These are phyloP conservation scores for Vigna trinervia DNA, from an alignment of 306 rosid species.

Conservation along the genomic window DNA sequence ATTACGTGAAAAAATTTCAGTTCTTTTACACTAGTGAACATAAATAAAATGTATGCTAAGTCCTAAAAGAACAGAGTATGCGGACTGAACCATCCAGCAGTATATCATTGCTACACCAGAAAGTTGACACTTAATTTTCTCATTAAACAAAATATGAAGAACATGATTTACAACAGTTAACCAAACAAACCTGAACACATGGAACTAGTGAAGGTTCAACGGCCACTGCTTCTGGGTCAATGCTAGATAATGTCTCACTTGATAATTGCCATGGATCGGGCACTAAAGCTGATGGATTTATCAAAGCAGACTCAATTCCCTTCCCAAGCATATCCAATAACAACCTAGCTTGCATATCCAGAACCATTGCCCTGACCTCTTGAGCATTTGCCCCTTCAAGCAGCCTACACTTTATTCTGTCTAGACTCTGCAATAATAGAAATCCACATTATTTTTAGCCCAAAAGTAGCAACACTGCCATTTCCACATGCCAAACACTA, in stretches of 20 bases:
- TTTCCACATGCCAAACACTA: slow-evolving; percentile 8
- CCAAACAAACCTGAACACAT: slow-evolving; percentile 71
- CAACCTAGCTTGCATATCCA: slow-evolving; percentile 99
- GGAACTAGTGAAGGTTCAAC: slow-evolving; percentile 82
- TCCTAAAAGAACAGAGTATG: slow-evolving; percentile 1
- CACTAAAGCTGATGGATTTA: slow-evolving; percentile 81
- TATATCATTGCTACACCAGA: slow-evolving; percentile 3
- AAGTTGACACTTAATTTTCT: neutral
- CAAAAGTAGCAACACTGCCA: slow-evolving; percentile 14
- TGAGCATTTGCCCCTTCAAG: slow-evolving; percentile 96
- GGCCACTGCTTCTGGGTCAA: slow-evolving; percentile 81
- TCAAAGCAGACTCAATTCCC: slow-evolving; percentile 93
- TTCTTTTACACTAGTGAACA: slow-evolving; percentile 1
- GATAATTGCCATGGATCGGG: slow-evolving; percentile 88
- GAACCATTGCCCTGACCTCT: slow-evolving; percentile 96
- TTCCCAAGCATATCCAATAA: slow-evolving; percentile 97
- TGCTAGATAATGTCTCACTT: slow-evolving; percentile 67
- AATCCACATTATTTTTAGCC: slow-evolving; percentile 31
- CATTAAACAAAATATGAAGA: slow-evolving; percentile 29
- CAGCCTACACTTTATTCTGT: slow-evolving; percentile 93
- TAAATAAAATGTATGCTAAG: slow-evolving; percentile 4
- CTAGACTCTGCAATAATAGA: slow-evolving; percentile 79
- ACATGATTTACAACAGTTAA: slow-evolving; percentile 24
- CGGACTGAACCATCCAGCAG: slow-evolving; percentile 10
- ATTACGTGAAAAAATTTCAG: slow-evolving; percentile 5